phyloP scores from a whole-genome alignment of 2,329 filamentous ascomycete genomes.

The Penicillium occitanis region DNA sequence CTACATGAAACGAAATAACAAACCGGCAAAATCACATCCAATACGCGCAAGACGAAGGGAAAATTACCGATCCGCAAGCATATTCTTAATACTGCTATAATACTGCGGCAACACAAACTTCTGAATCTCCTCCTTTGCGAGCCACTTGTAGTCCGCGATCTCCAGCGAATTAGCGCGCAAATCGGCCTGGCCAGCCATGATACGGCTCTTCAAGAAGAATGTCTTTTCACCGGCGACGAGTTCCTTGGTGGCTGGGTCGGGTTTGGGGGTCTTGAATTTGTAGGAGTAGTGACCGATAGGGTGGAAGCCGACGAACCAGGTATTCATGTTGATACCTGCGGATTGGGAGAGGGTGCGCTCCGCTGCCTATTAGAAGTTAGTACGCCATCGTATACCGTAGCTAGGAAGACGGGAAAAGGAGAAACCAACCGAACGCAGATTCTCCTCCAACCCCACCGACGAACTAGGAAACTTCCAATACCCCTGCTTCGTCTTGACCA shows the following conservation, averaged over 20 bases:
- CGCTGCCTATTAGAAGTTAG: constrained; percentile 63
- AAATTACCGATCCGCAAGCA: constrained; percentile 74
- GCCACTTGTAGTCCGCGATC: constrained; percentile 83
- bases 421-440: constrained; percentile 72
- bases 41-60: neutral
- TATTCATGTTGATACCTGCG: constrained; percentile 95
- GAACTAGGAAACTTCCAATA: constrained; percentile 81
- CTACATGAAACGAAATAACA: constrained; percentile 17
- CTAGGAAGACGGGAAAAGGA: neutral
- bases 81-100: constrained; percentile 73
- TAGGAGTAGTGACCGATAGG: constrained; percentile 77
- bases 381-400: neutral
- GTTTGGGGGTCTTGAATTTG: constrained; percentile 52
- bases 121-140: constrained; percentile 83
- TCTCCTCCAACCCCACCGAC: constrained; percentile 67
- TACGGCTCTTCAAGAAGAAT: constrained; percentile 94
- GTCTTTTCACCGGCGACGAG: constrained; percentile 69
- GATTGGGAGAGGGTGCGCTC: constrained; percentile 73
- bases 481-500: constrained; percentile 70
- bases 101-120: constrained; percentile 66
- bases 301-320: constrained; percentile 89
- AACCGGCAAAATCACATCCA: neutral
- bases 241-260: constrained; percentile 40
- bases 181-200: constrained; percentile 94
- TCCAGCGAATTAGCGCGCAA: constrained; percentile 69